Conservation (phyloP, 139 green algal species). For the Tetradesmus obliquus region DNA sequence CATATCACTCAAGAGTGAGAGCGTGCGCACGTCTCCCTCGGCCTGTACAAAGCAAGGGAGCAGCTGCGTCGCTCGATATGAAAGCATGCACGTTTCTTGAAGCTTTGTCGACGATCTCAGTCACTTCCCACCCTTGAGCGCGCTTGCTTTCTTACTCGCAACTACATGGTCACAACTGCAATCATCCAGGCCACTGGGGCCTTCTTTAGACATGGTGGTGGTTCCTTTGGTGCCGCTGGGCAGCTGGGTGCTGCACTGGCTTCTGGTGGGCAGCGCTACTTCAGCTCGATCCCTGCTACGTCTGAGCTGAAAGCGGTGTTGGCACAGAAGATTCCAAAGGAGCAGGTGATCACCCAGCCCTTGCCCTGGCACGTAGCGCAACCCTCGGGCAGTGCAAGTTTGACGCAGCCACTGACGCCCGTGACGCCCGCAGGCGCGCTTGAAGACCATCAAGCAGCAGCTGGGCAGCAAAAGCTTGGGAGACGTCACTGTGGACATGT, state of each 20-base stretch:
- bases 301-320: slow-evolving; percentile 66
- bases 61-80: not conserved
- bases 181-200: not conserved
- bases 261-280: not conserved
- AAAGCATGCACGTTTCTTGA: not conserved
- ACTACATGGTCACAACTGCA: not conserved
- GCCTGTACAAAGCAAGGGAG: not conserved
- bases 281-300: not conserved
- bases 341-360: slow-evolving; percentile 61
- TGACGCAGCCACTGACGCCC: not conserved
- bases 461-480: slow-evolving; percentile 83
- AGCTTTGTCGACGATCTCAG: not conserved
- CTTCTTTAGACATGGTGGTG: not conserved
- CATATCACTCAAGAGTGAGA: not conserved
- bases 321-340: slow-evolving; percentile 69
- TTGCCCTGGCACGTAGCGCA: not conserved
- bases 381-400: not conserved
- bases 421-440: slow-evolving; percentile 72
- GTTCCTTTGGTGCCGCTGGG: not conserved
- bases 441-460: slow-evolving; percentile 90
- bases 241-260: not conserved
- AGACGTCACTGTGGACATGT: slow-evolving; percentile 89
- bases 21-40: not conserved
- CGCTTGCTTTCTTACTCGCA: not conserved
- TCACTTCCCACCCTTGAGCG: not conserved